Evolutionary conservation across 768 basidiomycete species (phyloP), one percentile per base, ranked within the genome.

Genomic region (Rhodotorula taiwanensis): DNA sequence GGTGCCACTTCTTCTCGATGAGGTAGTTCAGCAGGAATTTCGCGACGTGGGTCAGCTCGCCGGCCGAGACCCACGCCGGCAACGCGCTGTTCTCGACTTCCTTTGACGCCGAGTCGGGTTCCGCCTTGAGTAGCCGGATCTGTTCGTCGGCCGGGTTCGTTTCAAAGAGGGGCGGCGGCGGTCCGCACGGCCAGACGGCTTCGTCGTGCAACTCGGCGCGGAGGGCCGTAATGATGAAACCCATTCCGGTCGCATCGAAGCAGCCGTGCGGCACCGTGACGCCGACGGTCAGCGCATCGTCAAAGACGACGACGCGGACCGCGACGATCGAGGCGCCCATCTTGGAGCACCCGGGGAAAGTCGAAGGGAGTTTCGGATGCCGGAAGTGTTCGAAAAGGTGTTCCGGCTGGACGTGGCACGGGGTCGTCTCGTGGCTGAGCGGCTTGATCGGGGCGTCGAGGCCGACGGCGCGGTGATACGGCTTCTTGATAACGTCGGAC

Each of bases 211-310:
- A 50, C 31, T 59, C 58, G 27, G 49, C 39, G 6, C 23, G 3
- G 16, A 59, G 25, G 15, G 58, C 50, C 1, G 16, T 1, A 5
- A 52, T 5, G 4, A 51, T 50, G 39, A 23, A 11, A 16, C 50
- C 50, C 18, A 33, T 8, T 2, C 49, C 58, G 2, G 27, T 59
- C 15, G 47, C 58, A 25, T 59, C 58, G 33, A 52, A 27, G 3
- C 34, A 20, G 28, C 57, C 57, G 39, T 59, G 58, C 41, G 58
- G 50, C 15, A 51, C 33, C 14, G 30, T 25, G n/a, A 59, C 25
- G 30, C 50, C 42, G 23, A 52, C 43, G 9, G 42, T 39, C n/a
- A 59, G 14, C 13, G 49, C 39, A 16, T 59, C 58, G 28, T 16
- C 13, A 23, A 59, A 36, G 31, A 59, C 14, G 25, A 42, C 33